Evolutionary conservation across 2,329 filamentous ascomycete genomes (phyloP).

Genomic region (Colletotrichum tanaceti): DNA sequence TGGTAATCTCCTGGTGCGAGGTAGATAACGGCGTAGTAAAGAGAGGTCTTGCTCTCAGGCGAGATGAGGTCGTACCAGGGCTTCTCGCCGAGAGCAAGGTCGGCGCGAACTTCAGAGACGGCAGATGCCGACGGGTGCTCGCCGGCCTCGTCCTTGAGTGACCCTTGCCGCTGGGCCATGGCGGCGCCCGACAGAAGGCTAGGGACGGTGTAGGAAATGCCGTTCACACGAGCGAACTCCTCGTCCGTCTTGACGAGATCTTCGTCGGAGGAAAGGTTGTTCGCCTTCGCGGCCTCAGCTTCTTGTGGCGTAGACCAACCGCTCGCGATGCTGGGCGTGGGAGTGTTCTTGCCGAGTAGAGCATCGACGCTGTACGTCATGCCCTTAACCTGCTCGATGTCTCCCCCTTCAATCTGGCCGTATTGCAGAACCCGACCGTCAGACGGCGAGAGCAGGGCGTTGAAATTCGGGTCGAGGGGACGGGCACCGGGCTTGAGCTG

Average conservation of each 20-base stretch:
- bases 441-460: conserved; percentile 85
- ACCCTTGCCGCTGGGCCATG: conserved; percentile 58
- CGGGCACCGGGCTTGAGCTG: conserved; percentile 89
- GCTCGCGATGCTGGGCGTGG: conserved; percentile 64
- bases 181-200: conserved; percentile 82
- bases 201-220: conserved; percentile 93
- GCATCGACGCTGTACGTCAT: conserved; percentile 98
- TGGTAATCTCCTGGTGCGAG: conserved; percentile 98
- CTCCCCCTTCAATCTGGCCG: conserved; percentile 89
- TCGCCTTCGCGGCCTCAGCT: conserved; percentile 43
- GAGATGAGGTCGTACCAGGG: conserved; percentile 79
- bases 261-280: conserved; percentile 60
- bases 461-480: conserved; percentile 83
- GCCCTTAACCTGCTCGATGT: conserved; percentile 98
- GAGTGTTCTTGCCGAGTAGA: conserved; percentile 78
- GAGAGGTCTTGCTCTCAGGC: conserved; percentile 71
- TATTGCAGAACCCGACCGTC: conserved; percentile 94
- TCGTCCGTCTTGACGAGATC: conserved; percentile 83
- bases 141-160: conserved; percentile 79
- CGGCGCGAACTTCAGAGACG: conserved; percentile 84
- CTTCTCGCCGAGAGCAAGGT: conserved; percentile 78
- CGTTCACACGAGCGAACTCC: conserved; percentile 94
- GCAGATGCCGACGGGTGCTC: conserved; percentile 71
- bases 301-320: conserved; percentile 46
- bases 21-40: conserved; percentile 97